Conservation (phyloP, 352 stramenopile genomes). For the Phytophthora boehmeriae region DNA sequence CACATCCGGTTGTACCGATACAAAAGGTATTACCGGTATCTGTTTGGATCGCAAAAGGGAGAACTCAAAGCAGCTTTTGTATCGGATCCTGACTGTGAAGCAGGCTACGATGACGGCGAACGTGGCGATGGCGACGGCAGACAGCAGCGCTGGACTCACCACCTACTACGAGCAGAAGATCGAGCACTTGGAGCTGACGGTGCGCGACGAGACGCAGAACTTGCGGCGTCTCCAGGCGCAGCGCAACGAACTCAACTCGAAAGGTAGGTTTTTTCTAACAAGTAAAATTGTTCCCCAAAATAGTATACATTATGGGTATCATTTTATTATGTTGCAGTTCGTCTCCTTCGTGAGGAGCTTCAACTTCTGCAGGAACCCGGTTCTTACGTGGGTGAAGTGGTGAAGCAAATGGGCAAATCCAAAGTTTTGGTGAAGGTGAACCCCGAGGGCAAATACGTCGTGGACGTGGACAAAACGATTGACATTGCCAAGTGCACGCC, state of each 20-base stretch:
- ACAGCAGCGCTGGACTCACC: conserved; percentile 65
- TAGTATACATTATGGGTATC: conserved; percentile 8
- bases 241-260: conserved; percentile 99
- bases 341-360: conserved; percentile 98
- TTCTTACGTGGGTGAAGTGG: conserved; percentile 98
- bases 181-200: conserved; percentile 93
- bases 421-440: conserved; percentile 99
- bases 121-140: conserved; percentile 42
- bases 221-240: conserved; percentile 98
- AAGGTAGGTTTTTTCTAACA: conserved; percentile 74
- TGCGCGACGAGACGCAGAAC: conserved; percentile 96
- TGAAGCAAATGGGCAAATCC: conserved; percentile 99
- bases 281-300: conserved; percentile 9
- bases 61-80: too few relatives aligned
- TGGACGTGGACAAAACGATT: conserved; percentile 98
- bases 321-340: conserved; percentile 69
- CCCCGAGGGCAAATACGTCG: conserved; percentile 99
- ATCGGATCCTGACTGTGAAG: background rate
- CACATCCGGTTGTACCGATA: too few relatives aligned
- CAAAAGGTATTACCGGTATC: too few relatives aligned
- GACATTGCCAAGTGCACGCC: conserved; percentile 97
- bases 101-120: conserved; percentile 34
- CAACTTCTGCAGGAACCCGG: conserved; percentile 98
- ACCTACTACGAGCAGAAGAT: conserved; percentile 96
- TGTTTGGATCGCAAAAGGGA: too few relatives aligned